Evolutionary conservation across 495 filamentous ascomycete genomes (phyloP).

Genomic region (Pseudoneurospora amorphoporcata): DNA sequence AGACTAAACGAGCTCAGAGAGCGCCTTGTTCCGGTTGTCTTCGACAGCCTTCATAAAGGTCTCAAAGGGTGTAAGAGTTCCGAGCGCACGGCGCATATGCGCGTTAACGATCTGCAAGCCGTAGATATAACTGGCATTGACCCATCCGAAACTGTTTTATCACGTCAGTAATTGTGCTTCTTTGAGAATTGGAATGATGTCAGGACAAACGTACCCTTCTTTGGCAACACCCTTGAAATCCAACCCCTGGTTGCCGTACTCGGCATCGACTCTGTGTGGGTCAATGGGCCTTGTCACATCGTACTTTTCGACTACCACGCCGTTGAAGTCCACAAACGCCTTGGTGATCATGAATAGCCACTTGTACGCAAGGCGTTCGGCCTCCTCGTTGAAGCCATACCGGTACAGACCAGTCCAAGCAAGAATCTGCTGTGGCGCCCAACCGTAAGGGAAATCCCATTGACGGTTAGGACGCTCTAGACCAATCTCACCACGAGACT

Average conservation of each 20-base stretch:
- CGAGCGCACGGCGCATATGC: conserved; percentile 76
- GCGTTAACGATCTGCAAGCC: conserved; percentile 75
- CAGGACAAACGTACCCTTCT: conserved; percentile 66
- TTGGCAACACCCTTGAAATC: conserved; percentile 90
- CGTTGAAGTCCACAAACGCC: conserved; percentile 94
- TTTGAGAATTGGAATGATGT: not conserved
- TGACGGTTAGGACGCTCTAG: conserved; percentile 84
- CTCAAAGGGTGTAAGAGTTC: conserved; percentile 72
- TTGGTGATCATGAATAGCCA: conserved; percentile 98
- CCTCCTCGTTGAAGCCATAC: conserved; percentile 84
- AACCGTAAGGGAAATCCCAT: conserved; percentile 97
- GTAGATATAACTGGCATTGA: conserved; percentile 91
- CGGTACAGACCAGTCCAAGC: conserved; percentile 86
- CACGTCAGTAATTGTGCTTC: conserved; percentile 15
- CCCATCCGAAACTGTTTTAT: conserved; percentile 80
- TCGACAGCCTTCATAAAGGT: conserved; percentile 50
- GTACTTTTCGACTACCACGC: conserved; percentile 97
- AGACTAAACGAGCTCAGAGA: conserved; percentile 26
- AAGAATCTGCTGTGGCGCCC: conserved; percentile 97
- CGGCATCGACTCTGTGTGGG: conserved; percentile 85
- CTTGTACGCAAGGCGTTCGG: conserved; percentile 78
- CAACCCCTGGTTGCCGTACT: conserved; percentile 92
- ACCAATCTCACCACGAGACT: conserved; percentile 69
- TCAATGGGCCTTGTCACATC: conserved; percentile 84
- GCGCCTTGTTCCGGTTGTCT: conserved; percentile 31